Base-by-base conservation (phyloP, 495 filamentous ascomycete species). In the Aspergillus ostianus region DNA sequence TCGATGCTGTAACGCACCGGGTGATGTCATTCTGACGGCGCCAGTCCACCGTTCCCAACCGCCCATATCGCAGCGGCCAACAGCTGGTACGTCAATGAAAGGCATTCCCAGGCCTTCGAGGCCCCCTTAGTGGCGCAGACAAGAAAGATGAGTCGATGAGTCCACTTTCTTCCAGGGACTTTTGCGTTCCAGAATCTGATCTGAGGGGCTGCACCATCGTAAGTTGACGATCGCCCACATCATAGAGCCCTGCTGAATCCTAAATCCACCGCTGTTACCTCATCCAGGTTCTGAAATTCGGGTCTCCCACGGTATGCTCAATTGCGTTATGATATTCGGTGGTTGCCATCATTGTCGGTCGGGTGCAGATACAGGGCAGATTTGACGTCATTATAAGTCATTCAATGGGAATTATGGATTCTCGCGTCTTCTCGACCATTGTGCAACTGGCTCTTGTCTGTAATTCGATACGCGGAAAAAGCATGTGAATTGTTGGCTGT, bases 21-120 rank as follows among this genome's bases (percentile, higher is more conserved):
- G 58, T 75, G 74, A 77, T 74, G 73, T 77, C 74, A 77, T 59
- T 47, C 63, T 77, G 73, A 77, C 73, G 66, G 62, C 57, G 29
- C 44, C 36, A 63, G 30, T 47, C 59, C 52, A 52, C 60, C 29
- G 7, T 55, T 58, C 53, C 46, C 49, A 52, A 55, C 23, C 29
- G 47, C 23, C 23, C 23, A 26, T 26, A 26, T 49, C 17, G 50
- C 21, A 29, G 23, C 10, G 36, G 15, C 36, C 36, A 41, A 30
- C 21, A 51, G 60, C 9, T 64, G 53, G 68, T 66, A 69, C 65
- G 67, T 70, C 71, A 74, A 71, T 32, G 56, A 41, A 59, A 41
- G 41, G 30, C 10, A 27, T 21, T 46, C 46, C 44, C 19, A 56
- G 26, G 27, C 47, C 45, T 47, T 51, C 41, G 36, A 63, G 49